Conservation (phyloP, 805 yeast genomes). For the Danielia oregonensis region DNA sequence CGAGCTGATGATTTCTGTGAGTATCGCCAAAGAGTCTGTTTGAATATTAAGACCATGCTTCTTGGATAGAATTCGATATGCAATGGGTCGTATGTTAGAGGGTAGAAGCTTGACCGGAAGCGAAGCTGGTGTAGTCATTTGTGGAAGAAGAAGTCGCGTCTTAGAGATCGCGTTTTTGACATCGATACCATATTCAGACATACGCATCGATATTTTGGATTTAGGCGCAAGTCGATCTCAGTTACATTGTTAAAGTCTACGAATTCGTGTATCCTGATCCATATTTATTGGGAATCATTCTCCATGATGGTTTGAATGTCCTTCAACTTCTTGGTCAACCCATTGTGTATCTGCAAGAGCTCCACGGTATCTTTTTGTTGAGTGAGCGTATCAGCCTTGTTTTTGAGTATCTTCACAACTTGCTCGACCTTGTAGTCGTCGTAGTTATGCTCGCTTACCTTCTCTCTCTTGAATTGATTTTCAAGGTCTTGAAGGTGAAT, state of each 20-base stretch:
- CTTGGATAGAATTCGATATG: constrained; percentile 84
- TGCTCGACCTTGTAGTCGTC: background rate
- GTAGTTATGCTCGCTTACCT: background rate
- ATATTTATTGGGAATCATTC: too few relatives aligned
- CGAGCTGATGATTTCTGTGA: constrained; percentile 74
- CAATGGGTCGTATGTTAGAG: constrained; percentile 82
- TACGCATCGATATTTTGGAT: background rate
- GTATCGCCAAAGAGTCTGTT: constrained; percentile 69
- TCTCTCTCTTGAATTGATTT: background rate
- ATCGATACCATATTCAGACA: too few relatives aligned
- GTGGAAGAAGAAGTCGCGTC: too few relatives aligned
- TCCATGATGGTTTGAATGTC: background rate
- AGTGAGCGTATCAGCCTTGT: background rate
- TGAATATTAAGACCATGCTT: constrained; percentile 90
- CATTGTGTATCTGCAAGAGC: background rate
- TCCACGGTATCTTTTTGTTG: background rate
- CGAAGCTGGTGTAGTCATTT: constrained; percentile 18
- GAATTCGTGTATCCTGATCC: background rate
- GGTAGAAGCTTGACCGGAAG: constrained; percentile 79
- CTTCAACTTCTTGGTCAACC: background rate
- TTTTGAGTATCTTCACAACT: background rate
- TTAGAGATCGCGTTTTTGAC: constrained; percentile 1
- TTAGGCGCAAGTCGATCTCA: too few relatives aligned
- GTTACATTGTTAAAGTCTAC: too few relatives aligned
- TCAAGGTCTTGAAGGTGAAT: constrained; percentile 1